These are phyloP conservation scores for Pholiota molesta DNA, from an alignment of 768 basidiomycete genomes.

Conservation along the genomic window DNA sequence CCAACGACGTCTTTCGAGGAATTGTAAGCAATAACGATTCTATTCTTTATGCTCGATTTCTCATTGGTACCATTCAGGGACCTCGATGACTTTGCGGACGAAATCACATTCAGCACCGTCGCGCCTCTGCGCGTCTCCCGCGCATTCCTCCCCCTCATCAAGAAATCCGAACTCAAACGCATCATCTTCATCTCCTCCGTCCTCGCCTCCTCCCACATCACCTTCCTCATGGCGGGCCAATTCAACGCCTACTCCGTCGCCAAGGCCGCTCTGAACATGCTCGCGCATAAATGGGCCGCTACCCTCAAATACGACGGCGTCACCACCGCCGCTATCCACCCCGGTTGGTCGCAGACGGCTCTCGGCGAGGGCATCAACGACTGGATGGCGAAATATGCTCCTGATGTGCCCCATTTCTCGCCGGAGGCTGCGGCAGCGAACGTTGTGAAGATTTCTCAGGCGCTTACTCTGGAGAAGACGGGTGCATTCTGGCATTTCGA, in stretches of 20 bases:
- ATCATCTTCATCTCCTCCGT: conserved; percentile 25
- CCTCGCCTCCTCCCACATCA: too few relatives aligned
- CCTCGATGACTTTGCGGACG: conserved; percentile 21
- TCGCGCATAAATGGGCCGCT: conserved; percentile 27
- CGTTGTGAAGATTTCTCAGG: too few relatives aligned
- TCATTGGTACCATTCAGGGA: conserved; percentile 11
- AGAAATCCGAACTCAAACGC: conserved; percentile 22
- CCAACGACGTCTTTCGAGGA: conserved; percentile 19
- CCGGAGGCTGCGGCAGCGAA: too few relatives aligned
- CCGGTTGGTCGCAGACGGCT: conserved; percentile 26
- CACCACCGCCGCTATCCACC: conserved; percentile 13
- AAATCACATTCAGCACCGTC: conserved; percentile 24
- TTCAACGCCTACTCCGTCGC: conserved; percentile 15
- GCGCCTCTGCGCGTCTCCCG: conserved; percentile 19
- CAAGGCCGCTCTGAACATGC: conserved; percentile 25
- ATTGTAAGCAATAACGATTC: conserved; percentile 12
- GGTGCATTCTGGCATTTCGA: conserved; percentile 10
- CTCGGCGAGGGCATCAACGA: conserved; percentile 21
- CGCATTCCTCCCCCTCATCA: conserved; percentile 25
- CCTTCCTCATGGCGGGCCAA: too few relatives aligned
- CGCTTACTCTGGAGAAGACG: too few relatives aligned
- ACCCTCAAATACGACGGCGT: conserved; percentile 17
- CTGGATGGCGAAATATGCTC: conserved; percentile 27
- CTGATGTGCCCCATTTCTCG: conserved; percentile 18
- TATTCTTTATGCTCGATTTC: not conserved